Base-by-base conservation (phyloP, 495 filamentous ascomycete genomes). In the Lasiosphaeria hispida region DNA sequence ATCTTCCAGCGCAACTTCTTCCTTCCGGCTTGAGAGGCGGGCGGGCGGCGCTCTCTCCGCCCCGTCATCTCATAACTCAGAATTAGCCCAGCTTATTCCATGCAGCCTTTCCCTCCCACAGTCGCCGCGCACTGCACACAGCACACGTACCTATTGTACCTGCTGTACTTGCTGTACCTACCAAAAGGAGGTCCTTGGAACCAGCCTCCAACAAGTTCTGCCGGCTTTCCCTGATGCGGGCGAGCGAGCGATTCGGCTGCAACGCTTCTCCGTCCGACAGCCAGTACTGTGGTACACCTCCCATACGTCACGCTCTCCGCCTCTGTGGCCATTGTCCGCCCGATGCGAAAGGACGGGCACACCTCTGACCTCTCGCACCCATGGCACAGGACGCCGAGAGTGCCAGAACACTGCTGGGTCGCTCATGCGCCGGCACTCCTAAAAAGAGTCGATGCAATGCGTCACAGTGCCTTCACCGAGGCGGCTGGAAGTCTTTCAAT, bases 331-430 rank as follows among this genome's bases (percentile, higher is more conserved):
- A 5, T 5, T 30, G 23, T 5, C 23, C 23, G 23, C 5, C 23
- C 17, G 43, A 50, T 36, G 55, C 17, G 37, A 52, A 52, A 18
- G 36, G 35, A 19, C 49, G 49, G 41, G 41, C 23, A 14, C 53
- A 55, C 47, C 34, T 45, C 42, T 33, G 41, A 55, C 47, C 34
- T 45, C 42, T 33, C 48, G 15, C 50, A 40, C 48, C 39, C 41
- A 48, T 59, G 42, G 57, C 57, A 59, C 57, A 59, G 57, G 40
- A 53, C 17, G 34, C 57, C 49, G 37, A 48, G 38, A 18, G 43
- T 48, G 33, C 39, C 30, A 48, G 45, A 37, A 36, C 13, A 48
- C 41, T 47, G 53, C 19, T 55, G 53, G 41, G 15, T 34, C 53
- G 34, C 53, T 48, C 41, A 19, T 55, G 53, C 53, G 14, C 43